Conservation (phyloP, 768 basidiomycete species). For the Termitomyces sp. region DNA sequence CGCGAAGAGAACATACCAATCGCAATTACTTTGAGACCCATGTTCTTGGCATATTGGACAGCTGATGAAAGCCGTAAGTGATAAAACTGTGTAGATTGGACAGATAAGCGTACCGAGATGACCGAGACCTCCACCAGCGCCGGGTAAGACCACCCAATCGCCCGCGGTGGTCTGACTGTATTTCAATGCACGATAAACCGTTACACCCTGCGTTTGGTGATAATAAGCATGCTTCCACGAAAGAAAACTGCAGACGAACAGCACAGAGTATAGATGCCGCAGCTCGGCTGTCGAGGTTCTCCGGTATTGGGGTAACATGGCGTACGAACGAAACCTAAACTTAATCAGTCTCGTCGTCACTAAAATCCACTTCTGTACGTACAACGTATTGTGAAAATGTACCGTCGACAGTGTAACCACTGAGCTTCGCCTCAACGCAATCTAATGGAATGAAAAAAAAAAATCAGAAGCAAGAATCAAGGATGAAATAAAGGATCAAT, state of each 20-base stretch:
- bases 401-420: constrained; percentile 76
- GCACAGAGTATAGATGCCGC: constrained; percentile 81
- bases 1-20: constrained; percentile 39
- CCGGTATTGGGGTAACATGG: constrained; percentile 80
- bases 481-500: constrained; percentile 16
- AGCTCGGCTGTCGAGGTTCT: constrained; percentile 57
- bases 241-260: constrained; percentile 33
- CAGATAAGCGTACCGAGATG: constrained; percentile 54
- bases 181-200: constrained; percentile 86
- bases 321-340: constrained; percentile 63
- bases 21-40: constrained; percentile 80
- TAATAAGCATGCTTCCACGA: constrained; percentile 8
- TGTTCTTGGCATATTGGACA: constrained; percentile 75
- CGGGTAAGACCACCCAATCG: constrained; percentile 75
- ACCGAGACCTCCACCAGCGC: constrained; percentile 81
- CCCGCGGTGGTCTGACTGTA: constrained; percentile 61
- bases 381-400: constrained; percentile 73
- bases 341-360: neutral
- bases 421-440: constrained; percentile 59
- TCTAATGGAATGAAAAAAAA: constrained; percentile 31
- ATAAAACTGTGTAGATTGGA: neutral
- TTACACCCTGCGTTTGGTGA: constrained; percentile 54
- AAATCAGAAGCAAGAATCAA: neutral
- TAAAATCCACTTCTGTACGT: constrained; percentile 15
- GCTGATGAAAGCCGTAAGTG: constrained; percentile 32